Percentiles rank a stretch among this genome's conserved stretches.
phyloP scores from a whole-genome alignment of 2,329 filamentous ascomycete species.

The Nemania sp. region DNA sequence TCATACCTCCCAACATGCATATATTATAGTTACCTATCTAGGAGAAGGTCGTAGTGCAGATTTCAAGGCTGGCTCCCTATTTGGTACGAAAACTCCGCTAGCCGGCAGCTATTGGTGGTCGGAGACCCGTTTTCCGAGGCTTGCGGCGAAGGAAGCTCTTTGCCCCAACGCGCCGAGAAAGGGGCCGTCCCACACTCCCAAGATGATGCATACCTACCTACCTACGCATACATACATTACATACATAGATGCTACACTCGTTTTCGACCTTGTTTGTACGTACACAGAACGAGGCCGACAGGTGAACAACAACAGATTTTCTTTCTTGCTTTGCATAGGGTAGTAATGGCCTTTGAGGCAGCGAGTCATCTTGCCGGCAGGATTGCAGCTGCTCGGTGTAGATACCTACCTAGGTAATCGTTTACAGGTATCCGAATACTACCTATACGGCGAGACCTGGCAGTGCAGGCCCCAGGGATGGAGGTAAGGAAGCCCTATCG shows the following conservation, averaged over 20 bases:
- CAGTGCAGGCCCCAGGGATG: constrained; percentile 14
- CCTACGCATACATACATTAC: too few species aligned
- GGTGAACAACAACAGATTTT: background rate
- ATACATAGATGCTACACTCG: too few species aligned
- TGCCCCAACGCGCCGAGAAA: constrained; percentile 28
- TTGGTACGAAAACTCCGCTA: constrained; percentile 18
- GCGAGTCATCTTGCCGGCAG: background rate
- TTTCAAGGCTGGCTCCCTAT: background rate
- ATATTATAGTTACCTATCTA: too few species aligned
- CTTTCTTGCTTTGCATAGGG: constrained; percentile 5
- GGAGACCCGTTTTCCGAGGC: constrained; percentile 34
- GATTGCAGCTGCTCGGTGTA: background rate
- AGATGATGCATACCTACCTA: constrained; percentile 11
- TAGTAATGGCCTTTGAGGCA: background rate
- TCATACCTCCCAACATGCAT: background rate
- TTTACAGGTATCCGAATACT: constrained; percentile 3
- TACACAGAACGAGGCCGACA: constrained; percentile 8
- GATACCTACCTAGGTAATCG: too few species aligned
- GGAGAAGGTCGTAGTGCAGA: too few species aligned
- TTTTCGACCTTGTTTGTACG: background rate
- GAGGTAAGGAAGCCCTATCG: constrained; percentile 26
- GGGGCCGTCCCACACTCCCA: constrained; percentile 23
- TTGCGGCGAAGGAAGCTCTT: constrained; percentile 27
- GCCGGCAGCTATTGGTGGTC: constrained; percentile 15
- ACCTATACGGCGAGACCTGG: background rate